phyloP scores from a whole-genome alignment of 306 rosid species.

The Macrotyloma uniflorum region DNA sequence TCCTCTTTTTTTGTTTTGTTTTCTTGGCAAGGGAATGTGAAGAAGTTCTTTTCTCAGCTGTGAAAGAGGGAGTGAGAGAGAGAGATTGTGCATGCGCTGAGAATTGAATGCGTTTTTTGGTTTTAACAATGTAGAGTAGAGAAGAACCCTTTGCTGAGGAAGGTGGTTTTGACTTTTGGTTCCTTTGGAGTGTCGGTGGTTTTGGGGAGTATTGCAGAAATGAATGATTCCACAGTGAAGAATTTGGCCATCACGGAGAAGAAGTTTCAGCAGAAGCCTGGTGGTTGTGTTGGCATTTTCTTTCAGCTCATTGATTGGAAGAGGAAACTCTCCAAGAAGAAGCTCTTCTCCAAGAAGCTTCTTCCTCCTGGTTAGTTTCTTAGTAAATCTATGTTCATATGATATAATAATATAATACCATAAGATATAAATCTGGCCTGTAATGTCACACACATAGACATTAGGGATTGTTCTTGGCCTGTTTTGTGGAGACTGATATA shows the following conservation, averaged over 20 bases:
- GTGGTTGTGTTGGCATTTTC: slow-evolving; percentile 91
- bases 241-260: slow-evolving; percentile 71
- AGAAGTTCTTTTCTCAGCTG: not conserved
- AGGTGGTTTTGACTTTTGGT: slow-evolving; percentile 22
- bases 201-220: slow-evolving; percentile 38
- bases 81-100: not conserved
- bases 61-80: not conserved
- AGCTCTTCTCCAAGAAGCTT: slow-evolving; percentile 79
- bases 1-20: not conserved
- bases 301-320: slow-evolving; percentile 95
- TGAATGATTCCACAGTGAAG: slow-evolving; percentile 64
- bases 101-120: not conserved
- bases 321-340: slow-evolving; percentile 76
- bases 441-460: not conserved
- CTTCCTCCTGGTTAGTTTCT: slow-evolving; percentile 70
- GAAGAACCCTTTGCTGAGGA: slow-evolving; percentile 21
- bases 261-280: slow-evolving; percentile 64
- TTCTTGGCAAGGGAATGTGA: slow-evolving; percentile 16
- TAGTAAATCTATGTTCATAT: not conserved
- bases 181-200: slow-evolving; percentile 26
- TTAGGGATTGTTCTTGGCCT: not conserved
- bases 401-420: not conserved
- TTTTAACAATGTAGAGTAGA: slow-evolving; percentile 22
- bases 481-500: slow-evolving; percentile 35
- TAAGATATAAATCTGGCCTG: not conserved